Percentiles rank a stretch among this genome's conserved stretches.
phyloP scores from a whole-genome alignment of 2,329 filamentous ascomycete species.

The Botrytis byssoidea region DNA sequence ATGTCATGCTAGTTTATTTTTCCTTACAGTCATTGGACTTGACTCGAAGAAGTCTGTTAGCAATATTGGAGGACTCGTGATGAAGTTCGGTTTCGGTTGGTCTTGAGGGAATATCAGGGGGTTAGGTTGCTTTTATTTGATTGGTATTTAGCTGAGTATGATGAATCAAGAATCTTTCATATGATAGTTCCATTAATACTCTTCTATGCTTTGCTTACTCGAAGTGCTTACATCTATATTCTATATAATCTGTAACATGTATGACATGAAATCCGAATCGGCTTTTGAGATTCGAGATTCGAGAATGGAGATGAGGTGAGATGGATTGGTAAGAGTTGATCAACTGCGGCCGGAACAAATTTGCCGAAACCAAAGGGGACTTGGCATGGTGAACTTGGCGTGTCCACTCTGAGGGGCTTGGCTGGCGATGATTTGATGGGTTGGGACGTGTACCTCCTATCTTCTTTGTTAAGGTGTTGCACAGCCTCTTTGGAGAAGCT shows the following conservation, averaged over 20 bases:
- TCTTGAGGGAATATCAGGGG: slow-evolving; percentile 1
- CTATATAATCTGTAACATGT: neutral
- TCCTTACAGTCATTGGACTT: neutral
- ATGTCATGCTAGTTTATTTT: neutral
- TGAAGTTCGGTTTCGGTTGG: neutral
- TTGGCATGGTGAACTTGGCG: neutral
- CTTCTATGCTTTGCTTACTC: neutral
- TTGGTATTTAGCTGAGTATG: neutral
- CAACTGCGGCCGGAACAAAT: neutral
- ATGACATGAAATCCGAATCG: neutral
- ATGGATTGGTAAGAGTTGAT: slow-evolving; percentile 4
- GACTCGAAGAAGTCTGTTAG: neutral
- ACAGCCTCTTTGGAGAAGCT: slow-evolving; percentile 1
- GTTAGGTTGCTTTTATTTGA: neutral
- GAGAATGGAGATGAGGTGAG: neutral
- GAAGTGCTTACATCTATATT: neutral
- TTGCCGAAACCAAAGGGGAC: neutral
- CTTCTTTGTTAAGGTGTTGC: neutral
- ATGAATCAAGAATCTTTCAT: neutral
- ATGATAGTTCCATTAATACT: neutral
- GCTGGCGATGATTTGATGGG: slow-evolving; percentile 4
- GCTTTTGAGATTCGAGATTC: neutral
- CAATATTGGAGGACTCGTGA: neutral
- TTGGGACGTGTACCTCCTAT: neutral
- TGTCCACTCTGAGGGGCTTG: neutral